Conservation (phyloP, 2,329 filamentous ascomycete species). For the Dothistroma pini region DNA sequence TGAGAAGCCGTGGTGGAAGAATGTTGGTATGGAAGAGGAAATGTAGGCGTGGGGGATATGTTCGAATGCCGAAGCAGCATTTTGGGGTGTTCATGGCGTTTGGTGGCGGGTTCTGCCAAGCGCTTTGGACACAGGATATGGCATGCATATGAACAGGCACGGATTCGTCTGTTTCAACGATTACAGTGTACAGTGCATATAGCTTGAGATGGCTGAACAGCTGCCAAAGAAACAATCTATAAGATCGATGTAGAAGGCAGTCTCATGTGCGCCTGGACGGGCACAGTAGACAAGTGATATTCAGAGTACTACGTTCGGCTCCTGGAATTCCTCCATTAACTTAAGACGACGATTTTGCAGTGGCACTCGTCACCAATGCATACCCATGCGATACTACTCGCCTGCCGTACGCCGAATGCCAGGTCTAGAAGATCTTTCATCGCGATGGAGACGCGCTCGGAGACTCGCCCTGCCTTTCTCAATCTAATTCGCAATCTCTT, state of each 20-base stretch:
- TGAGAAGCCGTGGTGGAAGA: slow-evolving; percentile 44
- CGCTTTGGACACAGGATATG: neutral
- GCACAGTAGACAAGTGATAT: neutral
- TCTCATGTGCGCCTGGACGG: neutral
- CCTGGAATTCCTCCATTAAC: no score
- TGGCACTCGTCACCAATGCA: no score
- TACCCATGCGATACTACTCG: neutral
- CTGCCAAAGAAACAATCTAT: neutral
- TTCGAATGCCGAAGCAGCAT: neutral
- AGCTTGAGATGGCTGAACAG: neutral
- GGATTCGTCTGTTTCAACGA: neutral
- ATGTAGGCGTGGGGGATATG: slow-evolving; percentile 30
- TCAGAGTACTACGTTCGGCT: no score
- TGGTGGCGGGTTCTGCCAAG: neutral
- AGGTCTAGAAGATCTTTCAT: neutral
- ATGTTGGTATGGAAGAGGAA: slow-evolving; percentile 49
- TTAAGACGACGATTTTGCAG: no score
- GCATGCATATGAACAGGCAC: slow-evolving; percentile 1
- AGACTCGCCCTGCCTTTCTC: neutral
- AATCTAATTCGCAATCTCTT: neutral
- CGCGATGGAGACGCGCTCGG: neutral
- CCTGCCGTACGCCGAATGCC: neutral
- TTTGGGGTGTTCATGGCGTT: neutral
- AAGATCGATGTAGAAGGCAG: neutral
- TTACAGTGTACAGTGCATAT: slow-evolving; percentile 11